Evolutionary conservation across 2,329 filamentous ascomycete species (phyloP), one percentile per base, ranked within the genome.

Genomic region (Penicillium oxalicum): DNA sequence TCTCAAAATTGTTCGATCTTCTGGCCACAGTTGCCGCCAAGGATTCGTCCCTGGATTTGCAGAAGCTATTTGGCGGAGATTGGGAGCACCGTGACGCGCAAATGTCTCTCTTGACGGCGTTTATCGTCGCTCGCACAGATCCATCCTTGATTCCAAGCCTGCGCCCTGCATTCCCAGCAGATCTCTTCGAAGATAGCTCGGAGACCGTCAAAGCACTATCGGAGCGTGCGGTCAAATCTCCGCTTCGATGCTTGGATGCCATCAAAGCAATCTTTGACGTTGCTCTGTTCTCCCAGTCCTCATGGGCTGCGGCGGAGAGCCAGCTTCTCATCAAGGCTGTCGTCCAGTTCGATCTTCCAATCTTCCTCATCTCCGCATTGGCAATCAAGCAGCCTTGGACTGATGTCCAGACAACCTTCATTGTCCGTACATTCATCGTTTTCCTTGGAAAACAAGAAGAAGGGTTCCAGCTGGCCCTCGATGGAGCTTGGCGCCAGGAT

Each of bases 401-500:
- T 4, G 61, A 61, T 46, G 69, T 73, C 18, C 74, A 78, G 43
- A 70, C 76, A 44, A 74, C 68, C 50, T 73, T 77, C 40, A 69
- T 78, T 29, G 59, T 74, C 50, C 67, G 72, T 46, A 69, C 75
- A 24, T 91, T 96, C 59, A 84, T 88, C 44, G 86, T 87, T 9
- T 96, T 95, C 64, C 76, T 96, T 27, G 80, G 84, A 61, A 91
- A 91, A 67, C 80, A 83, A 48, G 83, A 89, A 9, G 78, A 84
- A 4, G 82, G 91, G 47, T 87, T 88, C 65, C 84, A 91, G 56
- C 94, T 96, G 54, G 91, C 95, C 11, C 79, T 98, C 49, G 86
- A 95, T 63, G 91, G 89, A 50, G 74, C 95, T 5, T 97, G 91
- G 91, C 84, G 86, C 58, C 90, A 93, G 64, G 89, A 97, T 64